These are phyloP conservation scores for Zalaria obscura DNA, from an alignment of 2,329 filamentous ascomycete species.

Conservation along the genomic window DNA sequence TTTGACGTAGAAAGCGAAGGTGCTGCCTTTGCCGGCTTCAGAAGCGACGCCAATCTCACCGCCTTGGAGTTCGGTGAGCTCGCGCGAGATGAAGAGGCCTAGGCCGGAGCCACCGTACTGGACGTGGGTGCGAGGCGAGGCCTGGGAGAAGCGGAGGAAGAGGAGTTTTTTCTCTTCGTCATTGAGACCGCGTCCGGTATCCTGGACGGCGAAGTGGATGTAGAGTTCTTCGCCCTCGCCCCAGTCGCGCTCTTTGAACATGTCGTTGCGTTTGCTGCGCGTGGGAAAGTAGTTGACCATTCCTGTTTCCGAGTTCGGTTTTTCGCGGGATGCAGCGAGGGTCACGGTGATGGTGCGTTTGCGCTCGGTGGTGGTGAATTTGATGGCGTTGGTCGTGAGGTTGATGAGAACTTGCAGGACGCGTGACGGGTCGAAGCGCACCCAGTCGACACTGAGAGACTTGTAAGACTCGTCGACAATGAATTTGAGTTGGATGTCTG, in stretches of 20 bases:
- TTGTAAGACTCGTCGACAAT: constrained; percentile 48
- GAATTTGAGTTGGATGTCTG: constrained; percentile 53
- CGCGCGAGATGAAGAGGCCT: constrained; percentile 64
- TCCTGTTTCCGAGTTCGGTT: constrained; percentile 29
- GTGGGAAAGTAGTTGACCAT: constrained; percentile 49
- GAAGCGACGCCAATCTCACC: constrained; percentile 66
- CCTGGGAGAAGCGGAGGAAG: constrained; percentile 69
- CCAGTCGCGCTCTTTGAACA: constrained; percentile 48
- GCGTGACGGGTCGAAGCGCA: constrained; percentile 59
- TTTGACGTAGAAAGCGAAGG: constrained; percentile 65
- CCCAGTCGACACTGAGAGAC: constrained; percentile 46
- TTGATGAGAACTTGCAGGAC: constrained; percentile 72
- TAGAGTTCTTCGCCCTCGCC: constrained; percentile 51
- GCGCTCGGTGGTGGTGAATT: constrained; percentile 56
- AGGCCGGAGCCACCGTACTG: constrained; percentile 69
- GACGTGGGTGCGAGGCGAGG: constrained; percentile 60
- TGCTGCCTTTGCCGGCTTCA: constrained; percentile 52
- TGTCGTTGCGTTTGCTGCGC: constrained; percentile 32
- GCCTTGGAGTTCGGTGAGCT: constrained; percentile 68
- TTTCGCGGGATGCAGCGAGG: constrained; percentile 46
- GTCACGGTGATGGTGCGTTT: constrained; percentile 51
- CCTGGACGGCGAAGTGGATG: constrained; percentile 59
- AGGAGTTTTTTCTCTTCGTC: constrained; percentile 58
- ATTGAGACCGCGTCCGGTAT: constrained; percentile 62
- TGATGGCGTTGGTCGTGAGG: constrained; percentile 66